These are phyloP conservation scores for Leccinum pachyderme DNA, from an alignment of 1,284 basidiomycete species.

Conservation along the genomic window DNA sequence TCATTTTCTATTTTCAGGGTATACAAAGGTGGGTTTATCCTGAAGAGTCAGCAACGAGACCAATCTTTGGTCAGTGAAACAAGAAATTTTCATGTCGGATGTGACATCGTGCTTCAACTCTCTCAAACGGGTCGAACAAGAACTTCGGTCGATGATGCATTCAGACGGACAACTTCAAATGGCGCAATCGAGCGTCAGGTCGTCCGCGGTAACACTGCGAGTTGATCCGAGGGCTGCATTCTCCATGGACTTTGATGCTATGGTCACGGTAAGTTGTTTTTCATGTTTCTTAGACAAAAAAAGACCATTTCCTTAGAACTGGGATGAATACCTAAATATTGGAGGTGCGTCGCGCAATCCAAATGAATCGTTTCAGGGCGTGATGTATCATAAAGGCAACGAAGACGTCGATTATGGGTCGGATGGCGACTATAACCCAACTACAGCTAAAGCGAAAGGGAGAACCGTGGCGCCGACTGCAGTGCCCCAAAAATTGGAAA, in stretches of 20 bases:
- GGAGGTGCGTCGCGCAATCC: conserved; percentile 22
- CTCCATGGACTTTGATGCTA: conserved; percentile 63
- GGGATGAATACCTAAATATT: conserved; percentile 59
- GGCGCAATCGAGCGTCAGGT: conserved; percentile 61
- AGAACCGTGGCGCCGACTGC: conserved; percentile 30
- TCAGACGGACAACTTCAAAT: conserved; percentile 59
- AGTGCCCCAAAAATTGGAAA: conserved; percentile 35
- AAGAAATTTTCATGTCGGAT: conserved; percentile 78
- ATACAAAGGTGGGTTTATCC: conserved; percentile 59
- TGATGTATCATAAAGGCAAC: conserved; percentile 3
- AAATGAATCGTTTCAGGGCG: neutral
- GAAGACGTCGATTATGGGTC: conserved; percentile 30
- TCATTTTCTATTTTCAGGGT: conserved; percentile 47
- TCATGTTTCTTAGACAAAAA: neutral
- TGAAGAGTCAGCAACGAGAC: neutral
- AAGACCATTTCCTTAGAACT: conserved; percentile 44
- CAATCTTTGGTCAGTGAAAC: conserved; percentile 57
- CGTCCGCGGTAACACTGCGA: conserved; percentile 57
- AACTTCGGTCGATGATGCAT: conserved; percentile 46
- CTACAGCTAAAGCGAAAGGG: conserved; percentile 35
- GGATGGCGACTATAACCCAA: conserved; percentile 52
- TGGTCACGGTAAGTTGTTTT: conserved; percentile 55
- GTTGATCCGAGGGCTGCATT: conserved; percentile 53
- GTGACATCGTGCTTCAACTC: conserved; percentile 73
- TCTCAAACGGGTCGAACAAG: conserved; percentile 71